A percentile compares a stretch with the other conserved stretches of the same genome.
These are phyloP conservation scores for Hypericum perforatum DNA, from an alignment of 345 rosid genomes.

Conservation along the genomic window DNA sequence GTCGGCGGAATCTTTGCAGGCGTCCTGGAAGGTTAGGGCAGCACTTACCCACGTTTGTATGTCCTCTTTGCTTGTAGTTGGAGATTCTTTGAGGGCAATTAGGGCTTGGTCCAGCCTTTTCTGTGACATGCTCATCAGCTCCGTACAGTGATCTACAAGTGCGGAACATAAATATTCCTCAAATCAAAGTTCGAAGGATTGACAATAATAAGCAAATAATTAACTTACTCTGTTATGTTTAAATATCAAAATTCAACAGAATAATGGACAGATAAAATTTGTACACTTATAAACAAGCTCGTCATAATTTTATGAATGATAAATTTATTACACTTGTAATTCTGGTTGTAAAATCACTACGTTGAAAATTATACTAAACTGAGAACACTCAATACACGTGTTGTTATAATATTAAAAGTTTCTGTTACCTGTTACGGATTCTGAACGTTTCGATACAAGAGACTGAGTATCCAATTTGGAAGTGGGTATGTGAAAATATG, in stretches of 20 bases:
- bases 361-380: background rate
- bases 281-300: no score
- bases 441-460: constrained; percentile 14
- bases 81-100: constrained; percentile 34
- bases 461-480: constrained; percentile 12
- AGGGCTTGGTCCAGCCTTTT: constrained; percentile 42
- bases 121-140: constrained; percentile 42
- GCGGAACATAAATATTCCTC: background rate
- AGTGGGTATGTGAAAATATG: constrained; percentile 24
- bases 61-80: constrained; percentile 32
- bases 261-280: no score
- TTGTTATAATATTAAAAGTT: background rate
- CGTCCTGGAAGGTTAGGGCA: constrained; percentile 56
- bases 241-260: no score
- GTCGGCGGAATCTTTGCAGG: constrained; percentile 56
- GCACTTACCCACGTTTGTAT: constrained; percentile 78
- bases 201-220: background rate
- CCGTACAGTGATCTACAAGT: constrained; percentile 38
- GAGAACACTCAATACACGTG: background rate
- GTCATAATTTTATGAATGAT: no score
- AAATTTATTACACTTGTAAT: no score
- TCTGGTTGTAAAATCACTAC: no score
- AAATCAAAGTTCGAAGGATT: background rate
- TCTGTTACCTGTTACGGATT: constrained; percentile 31
- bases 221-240: background rate